Conservation (phyloP, 148 eudicot species). For the Amaranthus cruentus region DNA sequence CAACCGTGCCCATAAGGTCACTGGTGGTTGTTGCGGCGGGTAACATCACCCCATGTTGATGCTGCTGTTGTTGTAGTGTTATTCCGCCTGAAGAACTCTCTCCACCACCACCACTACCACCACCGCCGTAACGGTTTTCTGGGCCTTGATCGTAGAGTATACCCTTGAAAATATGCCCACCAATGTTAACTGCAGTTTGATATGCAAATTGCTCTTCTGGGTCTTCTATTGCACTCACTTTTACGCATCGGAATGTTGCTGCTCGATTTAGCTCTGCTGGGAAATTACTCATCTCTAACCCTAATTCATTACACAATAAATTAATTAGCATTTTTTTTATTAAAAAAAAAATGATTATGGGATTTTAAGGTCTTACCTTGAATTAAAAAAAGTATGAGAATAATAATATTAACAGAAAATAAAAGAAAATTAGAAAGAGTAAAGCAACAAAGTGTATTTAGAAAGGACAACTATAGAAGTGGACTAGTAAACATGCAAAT, state of each 20-base stretch:
- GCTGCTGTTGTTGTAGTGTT: conserved; percentile 2
- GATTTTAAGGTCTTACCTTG: too few species aligned
- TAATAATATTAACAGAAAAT: neutral
- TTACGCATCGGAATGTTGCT: conserved; percentile 78
- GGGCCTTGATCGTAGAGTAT: conserved; percentile 90
- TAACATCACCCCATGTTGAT: conserved; percentile 19
- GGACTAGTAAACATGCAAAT: conserved; percentile 35
- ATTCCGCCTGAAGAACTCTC: conserved; percentile 17
- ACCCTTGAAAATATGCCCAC: conserved; percentile 89
- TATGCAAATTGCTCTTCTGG: conserved; percentile 74
- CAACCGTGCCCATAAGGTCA: conserved; percentile 21
- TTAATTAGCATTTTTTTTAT: too few species aligned
- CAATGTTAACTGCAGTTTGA: conserved; percentile 85
- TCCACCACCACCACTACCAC: conserved; percentile 15
- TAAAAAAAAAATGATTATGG: too few species aligned
- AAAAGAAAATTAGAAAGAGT: conserved; percentile 3
- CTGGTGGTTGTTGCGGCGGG: conserved; percentile 19
- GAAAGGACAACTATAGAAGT: conserved; percentile 15
- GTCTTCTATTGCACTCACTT: conserved; percentile 64
- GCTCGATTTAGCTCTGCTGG: conserved; percentile 72
- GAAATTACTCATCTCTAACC: conserved; percentile 58
- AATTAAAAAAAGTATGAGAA: too few species aligned
- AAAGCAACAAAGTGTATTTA: conserved; percentile 5
- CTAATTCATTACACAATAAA: neutral
- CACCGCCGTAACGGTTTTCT: conserved; percentile 35